Conservation (phyloP, 1,284 basidiomycete genomes). For the Puccinia horiana region DNA sequence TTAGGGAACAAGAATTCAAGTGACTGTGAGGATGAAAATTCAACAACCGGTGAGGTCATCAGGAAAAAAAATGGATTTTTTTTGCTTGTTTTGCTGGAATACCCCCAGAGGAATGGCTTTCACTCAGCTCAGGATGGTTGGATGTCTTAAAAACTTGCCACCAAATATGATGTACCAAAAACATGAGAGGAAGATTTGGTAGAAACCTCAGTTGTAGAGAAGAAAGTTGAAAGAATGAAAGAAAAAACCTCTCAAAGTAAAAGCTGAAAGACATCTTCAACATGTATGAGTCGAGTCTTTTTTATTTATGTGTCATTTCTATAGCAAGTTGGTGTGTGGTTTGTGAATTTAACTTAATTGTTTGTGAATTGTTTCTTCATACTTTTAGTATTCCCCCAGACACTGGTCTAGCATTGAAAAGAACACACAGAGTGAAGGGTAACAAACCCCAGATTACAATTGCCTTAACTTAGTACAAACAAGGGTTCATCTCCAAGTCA, state of each 20-base stretch:
- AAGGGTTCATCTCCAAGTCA: too few species aligned
- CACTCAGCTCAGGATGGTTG: slow-evolving; percentile 3
- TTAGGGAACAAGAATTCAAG: too few species aligned
- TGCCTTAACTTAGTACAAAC: too few species aligned
- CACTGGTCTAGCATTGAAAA: neutral
- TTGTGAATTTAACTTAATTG: too few species aligned
- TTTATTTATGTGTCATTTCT: neutral
- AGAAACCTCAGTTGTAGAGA: neutral
- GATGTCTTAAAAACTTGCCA: slow-evolving; percentile 12
- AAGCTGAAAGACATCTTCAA: slow-evolving; percentile 16
- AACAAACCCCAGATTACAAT: neutral
- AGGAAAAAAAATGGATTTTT: slow-evolving; percentile 28
- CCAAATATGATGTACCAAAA: neutral
- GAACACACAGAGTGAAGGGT: neutral
- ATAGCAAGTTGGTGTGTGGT: too few species aligned
- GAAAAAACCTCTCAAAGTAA: neutral
- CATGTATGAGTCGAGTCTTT: slow-evolving; percentile 21
- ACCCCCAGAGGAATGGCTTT: slow-evolving; percentile 11
- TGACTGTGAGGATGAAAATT: too few species aligned
- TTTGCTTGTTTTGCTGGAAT: slow-evolving; percentile 15
- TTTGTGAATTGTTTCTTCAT: neutral
- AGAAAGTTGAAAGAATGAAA: neutral
- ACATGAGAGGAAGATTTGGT: neutral
- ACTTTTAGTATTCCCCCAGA: neutral
- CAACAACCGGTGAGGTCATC: neutral